These are phyloP conservation scores for Aureobasidium sp. DNA, from an alignment of 2,329 filamentous ascomycete genomes.

Conservation along the genomic window DNA sequence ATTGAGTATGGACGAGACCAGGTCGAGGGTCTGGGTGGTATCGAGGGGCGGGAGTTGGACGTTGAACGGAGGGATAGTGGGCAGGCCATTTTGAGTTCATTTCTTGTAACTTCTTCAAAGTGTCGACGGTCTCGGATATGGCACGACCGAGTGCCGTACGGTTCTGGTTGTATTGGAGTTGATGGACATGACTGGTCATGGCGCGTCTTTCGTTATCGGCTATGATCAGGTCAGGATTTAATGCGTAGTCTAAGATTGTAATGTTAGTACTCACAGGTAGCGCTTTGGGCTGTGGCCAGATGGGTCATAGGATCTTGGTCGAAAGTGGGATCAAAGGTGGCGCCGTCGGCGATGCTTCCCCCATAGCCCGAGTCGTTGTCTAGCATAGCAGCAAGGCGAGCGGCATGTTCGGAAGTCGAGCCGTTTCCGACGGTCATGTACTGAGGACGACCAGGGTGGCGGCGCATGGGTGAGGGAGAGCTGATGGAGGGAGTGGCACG, in stretches of 20 bases:
- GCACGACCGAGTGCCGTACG: slow-evolving; percentile 77
- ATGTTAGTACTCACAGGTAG: background rate
- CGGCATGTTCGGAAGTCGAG: slow-evolving; percentile 71
- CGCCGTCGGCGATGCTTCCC: slow-evolving; percentile 62
- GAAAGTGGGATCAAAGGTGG: slow-evolving; percentile 48
- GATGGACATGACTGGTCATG: slow-evolving; percentile 78
- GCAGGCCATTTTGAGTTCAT: slow-evolving; percentile 92
- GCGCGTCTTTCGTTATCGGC: slow-evolving; percentile 58
- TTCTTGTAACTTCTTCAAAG: slow-evolving; percentile 73
- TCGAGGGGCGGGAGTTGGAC: slow-evolving; percentile 40
- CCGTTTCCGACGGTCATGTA: slow-evolving; percentile 89
- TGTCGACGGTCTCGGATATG: slow-evolving; percentile 79
- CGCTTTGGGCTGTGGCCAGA: background rate
- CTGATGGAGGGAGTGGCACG: slow-evolving; percentile 23
- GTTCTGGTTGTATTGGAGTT: slow-evolving; percentile 92
- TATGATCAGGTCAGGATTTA: slow-evolving; percentile 22
- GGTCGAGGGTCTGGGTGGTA: slow-evolving; percentile 52
- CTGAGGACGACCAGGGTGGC: slow-evolving; percentile 42
- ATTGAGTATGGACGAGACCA: slow-evolving; percentile 56
- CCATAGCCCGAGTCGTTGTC: slow-evolving; percentile 91
- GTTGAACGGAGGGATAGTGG: slow-evolving; percentile 81
- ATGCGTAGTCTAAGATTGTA: background rate
- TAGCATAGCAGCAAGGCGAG: slow-evolving; percentile 71
- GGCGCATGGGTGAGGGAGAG: slow-evolving; percentile 21
- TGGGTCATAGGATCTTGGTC: slow-evolving; percentile 7